phyloP scores from a whole-genome alignment of 2,329 filamentous ascomycete genomes.

The Cladosporium cucumerinum region DNA sequence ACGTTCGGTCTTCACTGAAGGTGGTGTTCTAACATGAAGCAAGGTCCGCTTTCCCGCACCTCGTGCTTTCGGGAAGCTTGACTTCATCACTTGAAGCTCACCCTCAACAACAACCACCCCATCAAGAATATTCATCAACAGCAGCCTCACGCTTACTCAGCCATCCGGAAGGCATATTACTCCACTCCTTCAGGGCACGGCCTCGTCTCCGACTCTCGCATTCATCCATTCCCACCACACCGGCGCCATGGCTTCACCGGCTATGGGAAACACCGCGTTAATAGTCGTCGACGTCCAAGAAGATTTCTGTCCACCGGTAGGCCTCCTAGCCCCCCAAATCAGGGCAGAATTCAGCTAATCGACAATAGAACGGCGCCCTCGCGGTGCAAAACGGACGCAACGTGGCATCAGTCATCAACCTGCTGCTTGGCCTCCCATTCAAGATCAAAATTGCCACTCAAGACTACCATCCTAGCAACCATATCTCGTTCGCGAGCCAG shows the following conservation, averaged over 20 bases:
- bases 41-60: not conserved
- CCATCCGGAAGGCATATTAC: not conserved
- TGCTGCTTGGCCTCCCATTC: slow-evolving; percentile 70
- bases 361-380: slow-evolving; percentile 85
- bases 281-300: slow-evolving; percentile 18
- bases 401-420: slow-evolving; percentile 69
- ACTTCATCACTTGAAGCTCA: not conserved
- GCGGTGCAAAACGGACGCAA: slow-evolving; percentile 71
- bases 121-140: not conserved
- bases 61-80: not conserved
- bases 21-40: not conserved
- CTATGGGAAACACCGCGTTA: slow-evolving; percentile 8
- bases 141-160: no score
- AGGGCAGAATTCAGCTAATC: slow-evolving; percentile 51
- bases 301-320: slow-evolving; percentile 18
- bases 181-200: not conserved
- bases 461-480: slow-evolving; percentile 80
- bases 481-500: slow-evolving; percentile 86
- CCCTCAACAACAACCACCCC: not conserved
- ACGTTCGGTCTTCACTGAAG: not conserved
- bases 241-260: not conserved
- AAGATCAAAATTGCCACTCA: slow-evolving; percentile 76
- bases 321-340: no score
- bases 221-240: not conserved
- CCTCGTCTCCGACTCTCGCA: not conserved